phyloP scores from a whole-genome alignment of 257 asterid species.

The Rubia yunnanensis region DNA sequence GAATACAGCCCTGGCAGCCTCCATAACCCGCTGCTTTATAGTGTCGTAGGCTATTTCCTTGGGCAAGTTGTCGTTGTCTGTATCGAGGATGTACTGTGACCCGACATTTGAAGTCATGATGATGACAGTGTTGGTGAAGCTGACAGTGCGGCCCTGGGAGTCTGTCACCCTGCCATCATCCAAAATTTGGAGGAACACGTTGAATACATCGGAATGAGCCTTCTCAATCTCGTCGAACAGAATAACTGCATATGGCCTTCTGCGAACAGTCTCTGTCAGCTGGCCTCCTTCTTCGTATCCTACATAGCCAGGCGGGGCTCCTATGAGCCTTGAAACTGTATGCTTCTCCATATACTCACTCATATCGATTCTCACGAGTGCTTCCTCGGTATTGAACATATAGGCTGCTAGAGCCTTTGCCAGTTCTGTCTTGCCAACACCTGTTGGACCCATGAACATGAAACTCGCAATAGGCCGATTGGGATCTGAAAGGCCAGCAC shows the following conservation, averaged over 20 bases:
- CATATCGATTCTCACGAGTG: conserved; percentile 92
- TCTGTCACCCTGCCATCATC: conserved; percentile 96
- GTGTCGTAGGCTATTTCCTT: conserved; percentile 66
- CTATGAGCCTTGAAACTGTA: conserved; percentile 83
- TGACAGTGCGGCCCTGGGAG: conserved; percentile 92
- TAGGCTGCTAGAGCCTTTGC: conserved; percentile 89
- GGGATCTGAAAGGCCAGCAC: conserved; percentile 96
- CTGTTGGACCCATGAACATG: conserved; percentile 99
- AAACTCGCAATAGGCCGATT: conserved; percentile 95
- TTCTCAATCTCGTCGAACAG: conserved; percentile 90
- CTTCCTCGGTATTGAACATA: conserved; percentile 89
- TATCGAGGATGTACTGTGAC: conserved; percentile 69
- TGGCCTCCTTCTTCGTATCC: conserved; percentile 98
- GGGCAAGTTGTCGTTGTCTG: conserved; percentile 38
- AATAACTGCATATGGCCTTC: conserved; percentile 86
- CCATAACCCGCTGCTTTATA: conserved; percentile 67
- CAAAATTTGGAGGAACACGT: conserved; percentile 81
- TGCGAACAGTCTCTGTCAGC: conserved; percentile 68
- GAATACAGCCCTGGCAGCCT: conserved; percentile 73
- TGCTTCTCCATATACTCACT: conserved; percentile 98
- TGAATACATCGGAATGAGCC: conserved; percentile 88
- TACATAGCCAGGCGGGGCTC: conserved; percentile 96
- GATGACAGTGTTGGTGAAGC: conserved; percentile 76
- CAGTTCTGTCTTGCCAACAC: conserved; percentile 93
- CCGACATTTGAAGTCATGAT: conserved; percentile 98